Percentiles rank a stretch among this genome's conserved stretches.
phyloP scores from a whole-genome alignment of 257 asterid species.

The Solanum sejunctum region DNA sequence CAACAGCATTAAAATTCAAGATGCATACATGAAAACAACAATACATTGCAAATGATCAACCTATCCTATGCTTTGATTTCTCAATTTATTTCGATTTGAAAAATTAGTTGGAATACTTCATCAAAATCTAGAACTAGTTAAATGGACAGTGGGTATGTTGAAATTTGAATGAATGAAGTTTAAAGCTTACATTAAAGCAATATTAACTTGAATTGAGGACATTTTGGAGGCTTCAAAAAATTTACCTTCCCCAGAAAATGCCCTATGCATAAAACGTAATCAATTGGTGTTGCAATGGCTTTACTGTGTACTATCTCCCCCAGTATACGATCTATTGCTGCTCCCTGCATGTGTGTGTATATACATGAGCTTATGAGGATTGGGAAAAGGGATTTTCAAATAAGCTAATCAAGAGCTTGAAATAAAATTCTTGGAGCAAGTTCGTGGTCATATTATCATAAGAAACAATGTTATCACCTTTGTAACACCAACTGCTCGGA shows the following conservation, averaged over 20 bases:
- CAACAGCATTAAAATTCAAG: background rate
- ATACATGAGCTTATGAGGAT: background rate
- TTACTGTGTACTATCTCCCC: constrained; percentile 90
- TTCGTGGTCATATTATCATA: background rate
- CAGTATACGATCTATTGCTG: constrained; percentile 85
- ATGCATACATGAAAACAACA: background rate
- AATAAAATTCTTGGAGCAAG: background rate
- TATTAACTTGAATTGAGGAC: background rate
- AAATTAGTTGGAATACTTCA: background rate
- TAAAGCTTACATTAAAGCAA: background rate
- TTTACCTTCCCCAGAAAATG: constrained; percentile 82
- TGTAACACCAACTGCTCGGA: constrained; percentile 92
- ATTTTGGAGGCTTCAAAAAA: background rate
- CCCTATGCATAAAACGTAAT: constrained; percentile 78
- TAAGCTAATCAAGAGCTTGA: background rate
- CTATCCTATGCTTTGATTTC: background rate
- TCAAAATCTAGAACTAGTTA: background rate
- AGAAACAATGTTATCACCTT: constrained; percentile 38
- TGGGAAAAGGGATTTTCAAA: background rate
- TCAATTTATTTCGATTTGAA: background rate
- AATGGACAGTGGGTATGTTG: background rate
- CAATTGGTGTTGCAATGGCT: constrained; percentile 67
- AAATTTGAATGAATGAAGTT: background rate
- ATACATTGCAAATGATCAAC: background rate
- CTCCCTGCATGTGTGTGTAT: constrained; percentile 42